Evolutionary conservation across 495 filamentous ascomycete genomes (phyloP).

Genomic region (Evernia prunastri): DNA sequence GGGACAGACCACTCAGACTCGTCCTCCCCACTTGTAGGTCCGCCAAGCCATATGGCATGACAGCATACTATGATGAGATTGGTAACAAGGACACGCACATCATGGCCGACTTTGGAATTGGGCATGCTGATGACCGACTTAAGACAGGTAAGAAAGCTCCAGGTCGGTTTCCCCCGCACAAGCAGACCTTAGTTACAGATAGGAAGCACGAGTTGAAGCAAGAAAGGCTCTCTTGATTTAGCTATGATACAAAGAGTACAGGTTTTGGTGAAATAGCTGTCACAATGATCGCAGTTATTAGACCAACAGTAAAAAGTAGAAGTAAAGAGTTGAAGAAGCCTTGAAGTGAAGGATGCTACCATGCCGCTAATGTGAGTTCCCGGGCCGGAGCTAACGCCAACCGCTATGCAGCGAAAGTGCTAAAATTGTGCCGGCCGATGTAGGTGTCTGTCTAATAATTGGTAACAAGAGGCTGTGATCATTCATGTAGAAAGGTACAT

Average conservation of each 20-base stretch:
- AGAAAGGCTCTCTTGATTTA: background rate
- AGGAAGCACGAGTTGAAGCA: background rate
- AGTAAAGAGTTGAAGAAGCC: background rate
- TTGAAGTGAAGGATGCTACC: background rate
- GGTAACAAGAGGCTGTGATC: background rate
- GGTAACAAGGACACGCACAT: background rate
- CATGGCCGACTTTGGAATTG: background rate
- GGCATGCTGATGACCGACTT: background rate
- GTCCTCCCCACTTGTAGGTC: constrained; percentile 47
- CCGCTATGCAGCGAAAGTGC: constrained; percentile 11
- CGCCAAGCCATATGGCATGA: constrained; percentile 71
- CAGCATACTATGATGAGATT: constrained; percentile 73
- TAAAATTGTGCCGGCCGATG: constrained; percentile 3
- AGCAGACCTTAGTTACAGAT: background rate
- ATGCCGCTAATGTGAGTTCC: constrained; percentile 15
- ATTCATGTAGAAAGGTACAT: constrained; percentile 70
- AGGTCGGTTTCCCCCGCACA: background rate
- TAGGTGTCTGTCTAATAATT: background rate
- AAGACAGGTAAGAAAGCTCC: background rate
- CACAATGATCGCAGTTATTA: background rate
- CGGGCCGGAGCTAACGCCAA: constrained; percentile 16
- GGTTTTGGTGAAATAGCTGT: background rate
- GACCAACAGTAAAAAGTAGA: background rate
- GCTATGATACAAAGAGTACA: background rate
- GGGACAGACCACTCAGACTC: constrained; percentile 59